Evolutionary conservation across 495 filamentous ascomycete genomes (phyloP), one percentile per base, ranked within the genome.

Genomic region (Aspergillus steynii): DNA sequence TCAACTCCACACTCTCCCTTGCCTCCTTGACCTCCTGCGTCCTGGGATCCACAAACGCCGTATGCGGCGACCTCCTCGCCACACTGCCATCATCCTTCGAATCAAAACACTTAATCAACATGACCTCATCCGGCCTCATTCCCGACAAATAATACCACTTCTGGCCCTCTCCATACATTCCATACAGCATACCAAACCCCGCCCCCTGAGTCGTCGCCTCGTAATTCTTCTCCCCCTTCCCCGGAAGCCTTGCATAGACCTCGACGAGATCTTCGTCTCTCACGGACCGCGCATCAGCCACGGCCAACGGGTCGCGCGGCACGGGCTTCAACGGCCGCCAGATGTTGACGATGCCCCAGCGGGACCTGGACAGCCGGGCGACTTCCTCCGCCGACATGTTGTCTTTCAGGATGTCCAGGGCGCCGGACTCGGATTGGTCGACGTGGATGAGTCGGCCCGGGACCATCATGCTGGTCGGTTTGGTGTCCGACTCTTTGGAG

Each of bases 121-220:
- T 25, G 15, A 56, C 10, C n/a, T 56, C 53, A 4, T 56, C 7
- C 34, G 15, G 53, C 6, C 9, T 56, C 53, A 56, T 56, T 1
- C 42, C 53, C 3, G 53, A 56, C 53, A 56, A 20, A 26, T 56
- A 56, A 37, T 56, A 56, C 53, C 53, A 56, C 42, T 56, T 56
- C 15, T 56, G 53, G 29, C 32, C 53, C 53, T 31, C 31, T 4
- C 32, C 32, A 56, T 56, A 46, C 53, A 46, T 25, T 0, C 32
- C 53, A 56, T 26, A 56, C 6, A 56, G 53, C 7, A 46, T 12
- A 9, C 29, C 29, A 20, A 34, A 42, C 20, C 48, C 48, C 10
- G 48, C 48, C 4, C 25, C 20, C 48, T 37, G 25, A 1, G 53
- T 32, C 4, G 29, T 20, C 14, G 29, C 14, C 50, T 15, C 29